Evolutionary conservation across 768 basidiomycete species (phyloP), one percentile per base, ranked within the genome.

Genomic region (Tulasnella sp.): DNA sequence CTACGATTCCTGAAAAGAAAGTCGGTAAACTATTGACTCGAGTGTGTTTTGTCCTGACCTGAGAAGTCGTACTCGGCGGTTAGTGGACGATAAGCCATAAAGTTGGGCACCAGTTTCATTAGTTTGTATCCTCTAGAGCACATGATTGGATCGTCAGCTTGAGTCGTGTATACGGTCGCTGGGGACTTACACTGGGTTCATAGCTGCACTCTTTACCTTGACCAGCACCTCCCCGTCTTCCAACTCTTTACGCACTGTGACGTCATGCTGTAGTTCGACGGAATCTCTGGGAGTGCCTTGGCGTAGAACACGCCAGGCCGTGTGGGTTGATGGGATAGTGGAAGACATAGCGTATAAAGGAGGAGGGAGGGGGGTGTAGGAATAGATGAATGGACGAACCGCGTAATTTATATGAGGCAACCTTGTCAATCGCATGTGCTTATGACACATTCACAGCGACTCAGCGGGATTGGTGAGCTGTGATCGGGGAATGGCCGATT

Each of bases 61-160:
- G 82, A 68, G 27, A 86, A 67, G 62, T 89, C 86, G 50, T 73
- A 64, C 62, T 82, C 85, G 27, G 79, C 72, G 1, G 77, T 69
- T 29, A 74, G 68, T 1, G 83, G 82, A 23, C 77, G 70, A 40
- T 64, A 63, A 2, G 70, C 68, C 7, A 81, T 11, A 46, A 76
- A 70, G 39, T 72, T 74, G 8, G 81, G 81, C 12, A 76, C 12
- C 1, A 68, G 1, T 15, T 64, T 64, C 76, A 83, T 77, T 1
- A 78, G 0, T 64, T 84, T 85, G 66, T 75, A 81, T 0, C 77
- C 81, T 34, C 83, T 84, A 61, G 32, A 55, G 17, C 15, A 14
- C 27, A 6, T 37, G 8, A 11, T 31, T 6, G 2, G 17, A 19
- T n/a, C 15, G n/a, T 31, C 6, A 27, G n/a, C 2, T 2, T 14